These are phyloP conservation scores for Metarhizium brunneum DNA, from an alignment of 2,329 filamentous ascomycete genomes.

Conservation along the genomic window DNA sequence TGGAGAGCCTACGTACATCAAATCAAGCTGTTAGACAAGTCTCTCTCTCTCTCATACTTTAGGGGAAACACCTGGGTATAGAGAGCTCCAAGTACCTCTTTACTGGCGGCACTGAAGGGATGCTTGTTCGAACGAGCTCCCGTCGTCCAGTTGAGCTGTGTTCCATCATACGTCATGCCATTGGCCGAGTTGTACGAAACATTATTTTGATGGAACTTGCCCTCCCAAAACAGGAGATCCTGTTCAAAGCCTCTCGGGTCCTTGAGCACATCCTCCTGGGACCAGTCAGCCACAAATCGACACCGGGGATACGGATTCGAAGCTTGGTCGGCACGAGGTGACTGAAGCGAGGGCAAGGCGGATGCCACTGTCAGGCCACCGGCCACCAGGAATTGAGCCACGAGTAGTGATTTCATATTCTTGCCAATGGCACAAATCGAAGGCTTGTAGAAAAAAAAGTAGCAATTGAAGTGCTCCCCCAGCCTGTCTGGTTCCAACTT, in stretches of 20 bases:
- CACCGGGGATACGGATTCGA: conserved; percentile 15
- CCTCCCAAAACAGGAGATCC: conserved; percentile 33
- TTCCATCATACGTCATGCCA: conserved; percentile 32
- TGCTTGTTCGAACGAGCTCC: conserved; percentile 25
- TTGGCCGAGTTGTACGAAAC: conserved; percentile 30
- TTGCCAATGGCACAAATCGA: not conserved
- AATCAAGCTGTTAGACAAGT: not conserved
- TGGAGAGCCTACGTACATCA: conserved; percentile 23
- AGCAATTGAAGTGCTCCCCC: too few relatives aligned
- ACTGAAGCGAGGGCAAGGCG: not conserved
- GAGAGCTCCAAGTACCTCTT: conserved; percentile 15
- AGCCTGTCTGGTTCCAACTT: too few relatives aligned
- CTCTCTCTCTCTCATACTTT: not conserved
- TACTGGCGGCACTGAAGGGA: conserved; percentile 29
- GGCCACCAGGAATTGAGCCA: not conserved
- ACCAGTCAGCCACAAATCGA: conserved; percentile 20
- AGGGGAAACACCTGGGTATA: not conserved
- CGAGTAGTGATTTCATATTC: not conserved
- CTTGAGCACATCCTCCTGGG: conserved; percentile 18
- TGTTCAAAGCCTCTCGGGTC: conserved; percentile 22
- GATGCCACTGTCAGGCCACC: not conserved
- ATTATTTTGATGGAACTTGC: conserved; percentile 31
- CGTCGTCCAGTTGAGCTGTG: conserved; percentile 26
- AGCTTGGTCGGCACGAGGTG: not conserved
- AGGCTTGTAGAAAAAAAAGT: too few relatives aligned